Percentiles rank a stretch among this genome's conserved stretches.
phyloP scores from a whole-genome alignment of 2,329 filamentous ascomycete species.

The Biscogniauxia marginata region DNA sequence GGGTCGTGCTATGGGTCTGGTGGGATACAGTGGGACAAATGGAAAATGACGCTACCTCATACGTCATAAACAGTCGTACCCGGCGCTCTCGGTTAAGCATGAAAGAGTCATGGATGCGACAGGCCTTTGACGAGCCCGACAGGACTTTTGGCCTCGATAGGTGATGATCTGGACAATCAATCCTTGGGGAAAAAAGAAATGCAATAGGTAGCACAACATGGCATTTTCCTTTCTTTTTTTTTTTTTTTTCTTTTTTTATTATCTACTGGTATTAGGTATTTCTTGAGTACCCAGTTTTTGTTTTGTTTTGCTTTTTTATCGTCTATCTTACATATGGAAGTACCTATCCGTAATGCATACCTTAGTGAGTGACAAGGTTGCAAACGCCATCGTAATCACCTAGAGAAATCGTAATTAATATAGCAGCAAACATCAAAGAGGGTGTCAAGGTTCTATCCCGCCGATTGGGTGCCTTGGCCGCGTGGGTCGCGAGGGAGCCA shows the following conservation, averaged over 20 bases:
- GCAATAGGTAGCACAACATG: too few species aligned
- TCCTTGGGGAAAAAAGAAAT: background rate
- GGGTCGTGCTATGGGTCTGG: background rate
- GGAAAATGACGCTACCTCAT: slow-evolving; percentile 20
- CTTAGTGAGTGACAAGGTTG: background rate
- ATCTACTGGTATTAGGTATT: too few species aligned
- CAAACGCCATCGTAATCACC: background rate
- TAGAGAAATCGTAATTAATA: background rate
- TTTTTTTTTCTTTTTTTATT: background rate
- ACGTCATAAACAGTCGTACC: slow-evolving; percentile 20
- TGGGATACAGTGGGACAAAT: slow-evolving; percentile 7
- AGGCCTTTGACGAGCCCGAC: background rate
- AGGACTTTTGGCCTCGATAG: background rate
- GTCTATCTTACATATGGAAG: too few species aligned
- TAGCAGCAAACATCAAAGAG: background rate
- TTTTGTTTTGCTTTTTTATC: background rate
- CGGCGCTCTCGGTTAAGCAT: slow-evolving; percentile 6
- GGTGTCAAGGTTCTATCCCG: too few species aligned
- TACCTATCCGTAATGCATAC: too few species aligned
- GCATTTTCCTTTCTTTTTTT: background rate
- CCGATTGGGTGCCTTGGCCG: background rate
- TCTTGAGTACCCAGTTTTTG: background rate
- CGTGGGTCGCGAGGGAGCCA: background rate
- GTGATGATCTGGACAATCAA: background rate
- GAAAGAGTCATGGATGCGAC: slow-evolving; percentile 21